Evolutionary conservation across 768 basidiomycete genomes (phyloP), one percentile per base, ranked within the genome.

Genomic region (Lactarius tabidus): DNA sequence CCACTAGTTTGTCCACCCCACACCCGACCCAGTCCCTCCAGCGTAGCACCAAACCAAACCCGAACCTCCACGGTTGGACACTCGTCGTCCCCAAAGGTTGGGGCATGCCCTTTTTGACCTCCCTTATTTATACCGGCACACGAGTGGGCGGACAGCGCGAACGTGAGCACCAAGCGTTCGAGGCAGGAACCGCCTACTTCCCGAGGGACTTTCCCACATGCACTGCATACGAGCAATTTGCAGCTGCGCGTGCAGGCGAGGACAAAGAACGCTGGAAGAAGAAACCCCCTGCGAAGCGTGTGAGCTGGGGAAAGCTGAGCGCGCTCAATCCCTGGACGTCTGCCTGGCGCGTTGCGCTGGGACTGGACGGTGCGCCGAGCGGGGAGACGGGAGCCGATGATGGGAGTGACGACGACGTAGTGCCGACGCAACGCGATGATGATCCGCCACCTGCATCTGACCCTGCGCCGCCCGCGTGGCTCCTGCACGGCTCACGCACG

Each of bases 51-150:
- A 67, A 57, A 41, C 60, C 72, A 48, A 63, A 61, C 15, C 70
- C 72, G 7, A 60, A 73, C 1, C 77, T 93, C 35, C 87, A 94
- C 70, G 95, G 95, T 43, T 97, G 92, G 89, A 93, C 88, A 9
- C 77, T 99, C 10, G 79, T 97, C 54, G 74, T 96, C 36, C 96
- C 96, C 3, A 79, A 85, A 1, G 94, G 93, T 15, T 98, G 95
- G 94, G 83, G 84, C 0, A 96, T 94, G 88, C 81, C 95, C 1
- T 93, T 98, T 77, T 85, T 91, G 67, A 81, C 81, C 45, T 95
- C 95, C 3, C 82, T 99, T 57, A 81, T 82, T 3, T 87, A 85
- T 74, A 94, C 95, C 0, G 89, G 90, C 26, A 91, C 91, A 1
- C 88, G 93, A 8, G 82, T 96, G 20, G 91, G 83, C 6, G 96